Conservation (phyloP, 2,329 filamentous ascomycete genomes). For the Mariannaea sp. region DNA sequence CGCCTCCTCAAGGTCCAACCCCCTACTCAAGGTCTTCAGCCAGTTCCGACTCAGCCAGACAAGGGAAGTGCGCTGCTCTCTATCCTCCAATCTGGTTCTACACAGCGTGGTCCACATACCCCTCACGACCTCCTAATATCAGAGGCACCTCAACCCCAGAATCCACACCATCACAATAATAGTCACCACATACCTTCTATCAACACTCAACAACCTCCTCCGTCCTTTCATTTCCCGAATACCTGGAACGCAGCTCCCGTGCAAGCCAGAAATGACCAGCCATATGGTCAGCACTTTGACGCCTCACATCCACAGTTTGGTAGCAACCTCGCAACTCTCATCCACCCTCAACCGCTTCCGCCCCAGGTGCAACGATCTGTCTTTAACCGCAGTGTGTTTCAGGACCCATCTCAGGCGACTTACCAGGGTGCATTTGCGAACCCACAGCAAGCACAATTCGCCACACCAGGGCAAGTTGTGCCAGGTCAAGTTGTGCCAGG, state of each 20-base stretch:
- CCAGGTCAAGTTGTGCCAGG: no score
- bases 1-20: constrained; percentile 61
- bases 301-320: constrained; percentile 31
- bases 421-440: constrained; percentile 24
- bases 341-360: constrained; percentile 56
- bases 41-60: constrained; percentile 41
- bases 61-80: constrained; percentile 59
- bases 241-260: constrained; percentile 28
- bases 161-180: constrained; percentile 60
- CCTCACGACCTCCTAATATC: constrained; percentile 59
- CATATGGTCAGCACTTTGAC: constrained; percentile 25
- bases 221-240: constrained; percentile 38
- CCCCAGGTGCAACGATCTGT: constrained; percentile 60
- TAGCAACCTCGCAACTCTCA: constrained; percentile 33
- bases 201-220: constrained; percentile 40
- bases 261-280: constrained; percentile 22
- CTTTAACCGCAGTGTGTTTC: constrained; percentile 47
- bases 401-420: constrained; percentile 31
- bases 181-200: constrained; percentile 48
- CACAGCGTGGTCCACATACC: constrained; percentile 48
- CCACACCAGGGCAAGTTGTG: constrained; percentile 23
- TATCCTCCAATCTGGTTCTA: constrained; percentile 51
- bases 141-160: constrained; percentile 57
- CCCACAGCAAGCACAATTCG: constrained; percentile 35
- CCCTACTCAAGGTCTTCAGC: constrained; percentile 54